phyloP scores from a whole-genome alignment of 176 grass and related monocot species.

The Elymus sibiricus region DNA sequence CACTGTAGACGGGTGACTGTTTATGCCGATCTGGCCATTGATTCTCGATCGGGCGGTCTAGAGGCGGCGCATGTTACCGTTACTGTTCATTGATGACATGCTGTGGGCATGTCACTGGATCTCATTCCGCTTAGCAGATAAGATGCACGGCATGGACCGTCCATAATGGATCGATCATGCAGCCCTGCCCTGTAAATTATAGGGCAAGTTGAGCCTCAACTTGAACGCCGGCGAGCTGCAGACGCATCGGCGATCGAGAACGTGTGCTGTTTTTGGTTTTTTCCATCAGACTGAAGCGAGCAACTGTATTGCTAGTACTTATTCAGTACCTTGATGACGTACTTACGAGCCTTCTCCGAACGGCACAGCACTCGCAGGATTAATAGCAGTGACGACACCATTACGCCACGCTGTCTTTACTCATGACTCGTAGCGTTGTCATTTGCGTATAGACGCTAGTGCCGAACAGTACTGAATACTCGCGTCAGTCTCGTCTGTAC shows the following conservation, averaged over 20 bases:
- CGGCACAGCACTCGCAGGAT: neutral
- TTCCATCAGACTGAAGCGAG: neutral
- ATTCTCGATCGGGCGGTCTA: no score
- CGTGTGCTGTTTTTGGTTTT: conserved; percentile 1
- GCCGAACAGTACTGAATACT: neutral
- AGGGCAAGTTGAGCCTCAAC: conserved; percentile 10
- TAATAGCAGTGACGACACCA: conserved; percentile 13
- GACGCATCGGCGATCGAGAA: conserved; percentile 8
- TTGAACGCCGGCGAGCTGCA: conserved; percentile 24
- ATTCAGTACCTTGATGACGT: neutral
- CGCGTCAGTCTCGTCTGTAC: neutral
- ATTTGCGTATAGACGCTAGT: neutral
- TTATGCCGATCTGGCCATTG: no score
- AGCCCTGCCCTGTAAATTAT: neutral
- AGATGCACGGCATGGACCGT: neutral
- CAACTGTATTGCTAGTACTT: neutral
- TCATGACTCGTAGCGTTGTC: neutral
- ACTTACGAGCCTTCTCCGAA: neutral
- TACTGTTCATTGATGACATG: no score
- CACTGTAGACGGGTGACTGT: no score
- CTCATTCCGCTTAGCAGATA: neutral
- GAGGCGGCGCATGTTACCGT: no score
- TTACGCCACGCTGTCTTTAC: conserved; percentile 2
- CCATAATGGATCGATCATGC: neutral
- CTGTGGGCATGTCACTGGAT: no score